Base-by-base conservation (phyloP, 805 yeast species). In the Candida vartiovaarae region DNA sequence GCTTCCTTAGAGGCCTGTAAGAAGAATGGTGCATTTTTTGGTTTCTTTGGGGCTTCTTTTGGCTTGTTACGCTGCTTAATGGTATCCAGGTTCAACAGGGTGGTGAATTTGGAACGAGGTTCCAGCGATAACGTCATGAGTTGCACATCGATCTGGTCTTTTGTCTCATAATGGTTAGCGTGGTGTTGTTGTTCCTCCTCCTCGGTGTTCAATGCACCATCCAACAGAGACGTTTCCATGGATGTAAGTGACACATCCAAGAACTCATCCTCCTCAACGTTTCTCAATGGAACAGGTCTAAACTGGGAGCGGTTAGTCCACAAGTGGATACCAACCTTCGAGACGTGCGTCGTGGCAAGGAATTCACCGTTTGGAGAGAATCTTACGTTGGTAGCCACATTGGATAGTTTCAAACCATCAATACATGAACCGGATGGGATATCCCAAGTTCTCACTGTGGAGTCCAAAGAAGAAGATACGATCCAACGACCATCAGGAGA, bases 401-500 rank as follows among this genome's bases (percentile, higher is more conserved):
- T 78, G 2, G 83, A 79, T 26, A 93, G 73, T 42, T 70, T 67
- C 15, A 91, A 80, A 49, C 96, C 97, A 66, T 93, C 99, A 45
- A 93, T 88, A 63, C 98, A 91, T 1, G 90, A 87, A 39, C 99
- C 98, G 2, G 96, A 84, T 35, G 98, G 98, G 47, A 93, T 74
- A 62, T 93, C 98, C 98, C 98, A 93, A 1, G 96, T 88, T 57
- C 99, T 77, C 39, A 93, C 71, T 0, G 98, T 89, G 2, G 86
- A 74, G 60, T 93, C 99, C 47, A 89, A 69, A 1, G 89, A 75
- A 2, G 86, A 80, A 25, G 93, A 79, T 7, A 93, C 80, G 32
- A 93, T 67, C 97, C 98, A 93, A 61, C 97, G 79, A 32, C 97
- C 98, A 61, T 90, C 91, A 4, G 96, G 95, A 4, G 95, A 82